Evolutionary conservation across 2,329 filamentous ascomycete species (phyloP).

Genomic region (Botrytis fabae): DNA sequence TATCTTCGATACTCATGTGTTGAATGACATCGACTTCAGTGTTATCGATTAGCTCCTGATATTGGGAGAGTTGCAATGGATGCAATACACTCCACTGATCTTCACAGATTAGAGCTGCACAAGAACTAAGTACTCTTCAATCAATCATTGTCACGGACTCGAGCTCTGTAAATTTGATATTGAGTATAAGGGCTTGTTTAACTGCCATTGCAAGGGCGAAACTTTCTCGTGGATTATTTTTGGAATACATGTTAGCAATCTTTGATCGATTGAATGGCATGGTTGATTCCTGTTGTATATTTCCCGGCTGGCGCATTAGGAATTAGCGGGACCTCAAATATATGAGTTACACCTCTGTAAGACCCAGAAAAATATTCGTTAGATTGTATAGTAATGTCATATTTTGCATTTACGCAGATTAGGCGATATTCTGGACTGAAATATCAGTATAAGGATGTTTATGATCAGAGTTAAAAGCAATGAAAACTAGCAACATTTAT

Average conservation of each 20-base stretch:
- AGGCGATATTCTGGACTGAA: background rate
- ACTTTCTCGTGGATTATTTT: background rate
- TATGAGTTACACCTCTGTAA: too few species aligned
- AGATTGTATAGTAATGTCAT: background rate
- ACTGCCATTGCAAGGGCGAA: background rate
- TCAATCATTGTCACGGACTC: background rate
- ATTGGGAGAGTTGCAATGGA: background rate
- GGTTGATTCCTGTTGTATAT: background rate
- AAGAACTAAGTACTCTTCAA: background rate
- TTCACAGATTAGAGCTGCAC: background rate
- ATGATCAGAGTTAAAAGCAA: background rate
- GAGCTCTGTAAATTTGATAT: background rate
- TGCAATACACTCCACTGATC: background rate
- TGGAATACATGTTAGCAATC: background rate
- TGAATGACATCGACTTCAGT: background rate
- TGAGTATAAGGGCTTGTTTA: background rate
- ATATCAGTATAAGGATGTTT: background rate
- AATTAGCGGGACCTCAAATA: background rate
- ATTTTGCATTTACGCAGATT: background rate
- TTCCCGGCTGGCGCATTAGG: background rate
- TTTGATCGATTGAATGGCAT: background rate
- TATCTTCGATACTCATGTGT: constrained; percentile 19
- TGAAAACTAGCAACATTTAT: background rate
- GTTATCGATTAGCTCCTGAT: constrained; percentile 13
- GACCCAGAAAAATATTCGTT: background rate